Evolutionary conservation across 306 rosid genomes (phyloP).

Genomic region (Betula pendula): DNA sequence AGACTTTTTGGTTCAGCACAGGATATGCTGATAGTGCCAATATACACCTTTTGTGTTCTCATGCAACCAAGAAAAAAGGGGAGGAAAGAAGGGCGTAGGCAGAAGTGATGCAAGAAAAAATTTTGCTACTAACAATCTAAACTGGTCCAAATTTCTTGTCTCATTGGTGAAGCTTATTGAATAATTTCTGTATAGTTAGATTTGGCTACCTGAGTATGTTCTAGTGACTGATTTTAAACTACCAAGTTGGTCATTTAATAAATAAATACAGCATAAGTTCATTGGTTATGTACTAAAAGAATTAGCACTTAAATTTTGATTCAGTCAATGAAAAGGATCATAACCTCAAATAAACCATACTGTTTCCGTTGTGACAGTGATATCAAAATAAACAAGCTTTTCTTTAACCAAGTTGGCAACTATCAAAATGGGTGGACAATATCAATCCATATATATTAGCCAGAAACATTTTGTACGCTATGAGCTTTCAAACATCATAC

Average conservation of each 20-base stretch:
- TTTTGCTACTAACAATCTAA: too few relatives aligned
- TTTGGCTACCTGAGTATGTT: background rate
- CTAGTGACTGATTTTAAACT: background rate
- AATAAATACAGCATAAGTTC: constrained; percentile 4
- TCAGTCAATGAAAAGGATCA: background rate
- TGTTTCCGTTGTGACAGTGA: background rate
- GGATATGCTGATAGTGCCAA: background rate
- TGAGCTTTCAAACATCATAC: background rate
- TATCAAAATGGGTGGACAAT: background rate
- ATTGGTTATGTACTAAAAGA: constrained; percentile 4
- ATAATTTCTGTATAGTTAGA: background rate
- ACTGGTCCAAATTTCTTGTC: background rate
- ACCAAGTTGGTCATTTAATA: background rate
- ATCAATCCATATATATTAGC: background rate
- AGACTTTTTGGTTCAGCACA: background rate
- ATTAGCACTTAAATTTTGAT: constrained; percentile 1
- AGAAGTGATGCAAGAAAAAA: too few relatives aligned
- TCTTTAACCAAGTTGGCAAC: background rate
- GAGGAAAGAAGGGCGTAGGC: too few relatives aligned
- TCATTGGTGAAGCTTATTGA: background rate
- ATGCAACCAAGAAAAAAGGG: background rate
- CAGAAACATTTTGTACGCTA: background rate
- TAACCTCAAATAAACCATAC: background rate
- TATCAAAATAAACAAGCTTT: background rate
- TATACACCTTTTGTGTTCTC: background rate